phyloP scores from a whole-genome alignment of 805 yeast genomes.

The Wickerhamiella azymoides region DNA sequence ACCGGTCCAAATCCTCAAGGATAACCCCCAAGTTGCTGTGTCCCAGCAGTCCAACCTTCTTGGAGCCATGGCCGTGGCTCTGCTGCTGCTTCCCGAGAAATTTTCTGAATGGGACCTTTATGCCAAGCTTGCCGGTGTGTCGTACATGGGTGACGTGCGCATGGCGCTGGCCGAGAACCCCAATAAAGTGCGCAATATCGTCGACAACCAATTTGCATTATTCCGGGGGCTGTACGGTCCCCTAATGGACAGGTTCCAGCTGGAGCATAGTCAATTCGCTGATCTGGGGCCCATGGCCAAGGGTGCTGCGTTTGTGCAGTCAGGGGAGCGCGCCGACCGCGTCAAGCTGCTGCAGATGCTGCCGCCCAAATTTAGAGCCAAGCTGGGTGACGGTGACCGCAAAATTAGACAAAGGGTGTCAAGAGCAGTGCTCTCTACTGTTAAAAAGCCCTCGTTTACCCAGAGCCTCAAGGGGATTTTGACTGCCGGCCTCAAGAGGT shows the following conservation, averaged over 20 bases:
- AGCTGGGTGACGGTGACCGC: slow-evolving; percentile 25
- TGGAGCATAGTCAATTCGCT: slow-evolving; percentile 10
- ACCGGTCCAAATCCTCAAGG: slow-evolving; percentile 68
- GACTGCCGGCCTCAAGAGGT: slow-evolving; percentile 53
- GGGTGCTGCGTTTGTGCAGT: slow-evolving; percentile 23
- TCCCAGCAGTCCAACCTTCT: slow-evolving; percentile 46
- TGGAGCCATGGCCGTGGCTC: slow-evolving; percentile 60
- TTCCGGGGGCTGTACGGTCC: slow-evolving; percentile 71
- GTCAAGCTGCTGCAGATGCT: slow-evolving; percentile 33
- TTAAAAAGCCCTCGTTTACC: slow-evolving; percentile 50
- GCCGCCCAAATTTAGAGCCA: slow-evolving; percentile 36
- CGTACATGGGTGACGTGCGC: slow-evolving; percentile 85
- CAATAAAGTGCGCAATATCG: slow-evolving; percentile 73
- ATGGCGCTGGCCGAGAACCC: slow-evolving; percentile 86
- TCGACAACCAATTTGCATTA: slow-evolving; percentile 51
- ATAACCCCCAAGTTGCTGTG: slow-evolving; percentile 19
- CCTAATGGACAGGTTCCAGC: slow-evolving; percentile 30
- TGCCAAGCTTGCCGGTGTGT: slow-evolving; percentile 60
- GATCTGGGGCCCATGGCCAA: slow-evolving; percentile 17
- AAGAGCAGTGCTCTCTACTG: slow-evolving; percentile 39
- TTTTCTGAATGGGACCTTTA: slow-evolving; percentile 57
- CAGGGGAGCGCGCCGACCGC: slow-evolving; percentile 26
- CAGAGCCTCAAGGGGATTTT: slow-evolving; percentile 75
- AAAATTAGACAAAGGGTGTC: slow-evolving; percentile 28
- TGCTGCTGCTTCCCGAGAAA: slow-evolving; percentile 36